Base-by-base conservation (phyloP, 345 rosid species). In the Streptanthus diversifolius region DNA sequence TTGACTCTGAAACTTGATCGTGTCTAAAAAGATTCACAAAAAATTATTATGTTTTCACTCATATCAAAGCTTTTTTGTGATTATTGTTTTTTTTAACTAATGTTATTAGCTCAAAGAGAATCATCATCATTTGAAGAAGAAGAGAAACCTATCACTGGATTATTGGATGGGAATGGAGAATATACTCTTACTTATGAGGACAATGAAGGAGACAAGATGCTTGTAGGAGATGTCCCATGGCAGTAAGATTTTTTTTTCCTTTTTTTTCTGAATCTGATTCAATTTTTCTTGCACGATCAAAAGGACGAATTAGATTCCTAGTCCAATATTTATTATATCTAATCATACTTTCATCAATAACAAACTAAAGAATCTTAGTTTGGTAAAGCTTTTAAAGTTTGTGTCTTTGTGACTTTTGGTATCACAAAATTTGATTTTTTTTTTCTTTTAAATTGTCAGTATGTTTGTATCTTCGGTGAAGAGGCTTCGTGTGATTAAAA, bases 151-250 rank as follows among this genome's bases (percentile, higher is more conserved):
- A 91, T 91, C 14, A 85, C 82, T 2, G 97, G 90, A 4, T 66
- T 84, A 21, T 65, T 91, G 70, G 96, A 82, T 60, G 95, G 98
- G 33, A 87, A 84, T 71, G 99, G 98, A 44, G 98, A 95, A 85
- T 92, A 90, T 83, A 90, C 92, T 10, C 93, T 95, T 76, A 92
- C 91, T 72, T 95, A 95, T 52, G 99, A 95, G 82, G 99, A 95
- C 75, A 84, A 84, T 37, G 99, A 95, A 86, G 99, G 98, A 60
- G 99, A 95, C 93, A 90, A 87, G 85, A 90, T 95, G 95, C 99
- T 95, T 73, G 98, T 86, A 47, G 99, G 98, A 79, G 99, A 95
- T 95, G 98, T 95, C 77, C 99, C 99, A 51, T 95, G 99, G 99
- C 88, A 86, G 99, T 95, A 91, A 87, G 93, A 84, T 77, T 83